Evolutionary conservation across 768 basidiomycete genomes (phyloP), one percentile per base, ranked within the genome.

Genomic region (Lyophyllum atratum): DNA sequence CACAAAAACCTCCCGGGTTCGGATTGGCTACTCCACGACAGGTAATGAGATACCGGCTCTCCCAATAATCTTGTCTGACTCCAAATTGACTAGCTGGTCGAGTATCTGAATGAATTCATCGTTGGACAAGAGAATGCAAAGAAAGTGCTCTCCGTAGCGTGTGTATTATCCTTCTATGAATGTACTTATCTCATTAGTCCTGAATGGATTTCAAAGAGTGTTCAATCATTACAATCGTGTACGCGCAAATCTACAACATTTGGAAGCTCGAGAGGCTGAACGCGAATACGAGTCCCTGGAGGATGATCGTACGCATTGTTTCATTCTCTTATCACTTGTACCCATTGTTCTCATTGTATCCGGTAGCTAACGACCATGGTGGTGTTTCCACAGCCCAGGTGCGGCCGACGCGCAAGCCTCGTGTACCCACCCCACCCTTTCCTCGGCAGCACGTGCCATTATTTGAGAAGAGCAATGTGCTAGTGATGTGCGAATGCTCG

Each of bases 161-260:
- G 73, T 69, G 93, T 84, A 43, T 47, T 25, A 33, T 31, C 3
- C 45, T 47, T 56, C 49, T 48, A 22, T 24, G 50, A n/a, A 2
- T 24, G 50, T 17, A 2, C n/a, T 25, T 49, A 21, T 55, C 15
- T 37, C 17, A 37, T 44, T n/a, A 46, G n/a, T 3, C 49, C n/a
- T 45, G 26, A 60, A 28, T 39, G 15, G 49, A 48, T 57, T 33
- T 56, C 33, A 39, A 49, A 96, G 94, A 29, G 93, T 96, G 1
- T 97, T 88, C 80, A 96, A 97, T 64, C 95, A 97, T 71, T 97
- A 95, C 69, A 94, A 90, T 66, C 90, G 95, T 42, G 87, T 93
- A 5, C 82, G 84, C 24, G 86, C 89, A 54, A 91, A 93, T 64
- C 65, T 87, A 46, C 75, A 80, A 17, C 75, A 79, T 21, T 59